Evolutionary conservation across 345 rosid species (phyloP).

Genomic region (Turritis glabra): DNA sequence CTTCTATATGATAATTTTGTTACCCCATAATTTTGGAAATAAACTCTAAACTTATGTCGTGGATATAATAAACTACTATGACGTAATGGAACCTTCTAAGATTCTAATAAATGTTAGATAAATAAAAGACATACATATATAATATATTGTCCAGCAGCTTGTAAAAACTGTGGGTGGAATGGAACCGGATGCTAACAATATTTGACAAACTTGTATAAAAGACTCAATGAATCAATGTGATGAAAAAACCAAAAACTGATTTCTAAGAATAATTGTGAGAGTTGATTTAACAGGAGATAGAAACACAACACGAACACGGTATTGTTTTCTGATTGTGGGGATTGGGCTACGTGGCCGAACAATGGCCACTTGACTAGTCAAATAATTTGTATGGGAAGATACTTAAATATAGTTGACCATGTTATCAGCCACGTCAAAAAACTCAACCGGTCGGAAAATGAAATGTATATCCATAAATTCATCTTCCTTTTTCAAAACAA

Average conservation of each 20-base stretch:
- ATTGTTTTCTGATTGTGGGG: neutral
- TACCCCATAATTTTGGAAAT: too few species aligned
- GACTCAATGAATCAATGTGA: neutral
- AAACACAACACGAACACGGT: neutral
- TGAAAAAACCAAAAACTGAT: neutral
- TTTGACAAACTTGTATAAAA: neutral
- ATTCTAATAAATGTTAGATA: neutral
- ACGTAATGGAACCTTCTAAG: neutral
- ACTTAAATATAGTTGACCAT: neutral
- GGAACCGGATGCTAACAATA: neutral
- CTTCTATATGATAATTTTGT: too few species aligned
- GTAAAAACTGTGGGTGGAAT: neutral
- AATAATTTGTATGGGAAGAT: neutral
- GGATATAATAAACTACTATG: too few species aligned
- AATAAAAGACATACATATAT: neutral
- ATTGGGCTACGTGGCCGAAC: constrained; percentile 19
- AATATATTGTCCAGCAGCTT: neutral
- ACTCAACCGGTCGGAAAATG: neutral
- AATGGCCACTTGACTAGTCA: constrained; percentile 16
- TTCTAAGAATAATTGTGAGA: neutral
- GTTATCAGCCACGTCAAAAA: neutral
- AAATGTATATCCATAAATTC: neutral
- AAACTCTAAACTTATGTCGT: too few species aligned
- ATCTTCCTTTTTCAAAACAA: too few species aligned
- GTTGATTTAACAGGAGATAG: neutral